Evolutionary conservation across 768 basidiomycete species (phyloP).

Genomic region (Russula lepida): DNA sequence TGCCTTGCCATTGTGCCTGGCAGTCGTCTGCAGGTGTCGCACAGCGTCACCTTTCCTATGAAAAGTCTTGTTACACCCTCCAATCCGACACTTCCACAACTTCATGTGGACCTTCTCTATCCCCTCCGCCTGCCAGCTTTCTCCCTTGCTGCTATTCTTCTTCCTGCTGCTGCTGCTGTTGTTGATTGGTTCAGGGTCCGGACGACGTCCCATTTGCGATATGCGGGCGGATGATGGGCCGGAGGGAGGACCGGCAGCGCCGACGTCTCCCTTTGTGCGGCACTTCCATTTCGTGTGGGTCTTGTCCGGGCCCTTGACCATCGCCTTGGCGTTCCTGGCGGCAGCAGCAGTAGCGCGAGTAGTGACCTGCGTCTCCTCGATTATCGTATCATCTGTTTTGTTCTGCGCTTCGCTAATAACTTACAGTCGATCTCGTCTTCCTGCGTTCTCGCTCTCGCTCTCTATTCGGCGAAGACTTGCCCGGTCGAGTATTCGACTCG

Average conservation of each 20-base stretch:
- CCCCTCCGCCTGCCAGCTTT: neutral
- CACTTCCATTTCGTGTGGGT: conserved; percentile 15
- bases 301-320: conserved; percentile 8
- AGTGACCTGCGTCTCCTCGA: neutral
- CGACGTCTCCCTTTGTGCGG: neutral
- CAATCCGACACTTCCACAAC: conserved; percentile 15
- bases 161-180: no score
- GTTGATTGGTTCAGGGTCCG: neutral
- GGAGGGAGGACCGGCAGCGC: neutral
- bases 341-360: neutral
- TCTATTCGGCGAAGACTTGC: neutral
- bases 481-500: neutral
- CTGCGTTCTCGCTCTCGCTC: neutral
- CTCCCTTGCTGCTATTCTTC: neutral
- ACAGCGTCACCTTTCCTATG: conserved; percentile 13
- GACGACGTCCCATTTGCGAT: neutral
- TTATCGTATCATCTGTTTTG: neutral
- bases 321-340: neutral
- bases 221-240: neutral
- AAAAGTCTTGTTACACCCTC: conserved; percentile 13
- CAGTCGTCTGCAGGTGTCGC: conserved; percentile 15
- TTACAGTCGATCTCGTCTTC: conserved; percentile 8
- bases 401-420: neutral
- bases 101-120: conserved; percentile 12
- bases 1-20: conserved; percentile 13